Base-by-base conservation (phyloP, 2,329 filamentous ascomycete species). In the Colletotrichum echinochloae region DNA sequence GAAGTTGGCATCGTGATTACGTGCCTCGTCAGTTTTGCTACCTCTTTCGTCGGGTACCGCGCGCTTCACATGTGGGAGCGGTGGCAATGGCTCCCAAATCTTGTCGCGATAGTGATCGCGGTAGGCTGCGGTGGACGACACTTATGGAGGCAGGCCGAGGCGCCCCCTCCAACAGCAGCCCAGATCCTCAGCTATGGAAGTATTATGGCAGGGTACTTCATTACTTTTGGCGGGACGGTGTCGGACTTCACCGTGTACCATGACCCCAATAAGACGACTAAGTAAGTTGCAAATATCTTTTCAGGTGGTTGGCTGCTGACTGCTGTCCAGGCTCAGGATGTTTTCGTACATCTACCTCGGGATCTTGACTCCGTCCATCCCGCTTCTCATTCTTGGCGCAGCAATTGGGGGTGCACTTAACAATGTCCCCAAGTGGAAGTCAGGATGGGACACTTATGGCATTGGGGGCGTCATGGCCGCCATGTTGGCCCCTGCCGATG, bases 181-280 rank as follows among this genome's bases (percentile, higher is more conserved):
- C 76, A 78, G 60, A 77, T 85, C n/a, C 72, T 86, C 23, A 82
- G 81, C 23, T 85, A 83, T 71, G 84, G 80, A 12, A 80, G 83
- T 28, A 73, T 86, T 55, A 84, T 86, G 46, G 86, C 86, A 2
- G 82, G 83, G 2, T 87, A 87, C 66, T 85, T 89, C 54, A 79
- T 89, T 70, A 86, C 84, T 0, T 90, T 88, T 75, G 86, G 84
- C 11, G 86, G 85, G 3, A 85, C 85, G 5, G 84, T 83, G 0
- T 87, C 85, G n/a, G 88, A 90, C 73, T 89, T 88, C 70, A 83
- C 84, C n/a, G 85, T 85, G 11, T 90, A 90, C 74, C 85, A 88
- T 77, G 79, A 82, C 60, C 83, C 85, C 5, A 76, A 78, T 16
- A 70, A 71, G 30, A 81, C 78, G 8, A 80, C 84, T 63, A 79